A percentile compares a stretch with the other conserved stretches of the same genome.
Evolutionary conservation across 345 rosid genomes (phyloP).

Genomic region (Viola odorata): DNA sequence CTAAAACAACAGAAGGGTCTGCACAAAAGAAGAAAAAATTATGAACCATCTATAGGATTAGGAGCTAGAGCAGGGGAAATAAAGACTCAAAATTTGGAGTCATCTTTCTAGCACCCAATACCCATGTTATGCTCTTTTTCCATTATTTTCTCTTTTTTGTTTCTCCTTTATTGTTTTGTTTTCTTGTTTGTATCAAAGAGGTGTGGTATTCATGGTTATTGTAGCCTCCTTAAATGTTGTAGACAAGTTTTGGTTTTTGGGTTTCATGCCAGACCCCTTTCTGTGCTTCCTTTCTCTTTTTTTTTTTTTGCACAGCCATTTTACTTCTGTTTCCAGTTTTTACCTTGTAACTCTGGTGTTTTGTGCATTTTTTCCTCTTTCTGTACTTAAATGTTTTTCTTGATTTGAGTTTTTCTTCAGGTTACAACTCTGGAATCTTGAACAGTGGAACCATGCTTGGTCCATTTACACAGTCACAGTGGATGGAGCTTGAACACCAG

Average conservation of each 20-base stretch:
- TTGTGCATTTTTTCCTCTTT: background rate
- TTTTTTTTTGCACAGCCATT: background rate
- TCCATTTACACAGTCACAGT: constrained; percentile 65
- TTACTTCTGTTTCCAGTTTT: background rate
- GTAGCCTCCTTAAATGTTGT: constrained; percentile 21
- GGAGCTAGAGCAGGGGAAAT: background rate
- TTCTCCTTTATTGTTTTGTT: background rate
- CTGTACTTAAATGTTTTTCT: background rate
- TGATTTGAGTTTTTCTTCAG: constrained; percentile 26
- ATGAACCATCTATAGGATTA: background rate
- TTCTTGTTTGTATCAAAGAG: constrained; percentile 11
- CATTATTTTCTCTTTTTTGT: background rate
- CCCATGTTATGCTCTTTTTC: no score
- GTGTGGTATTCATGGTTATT: constrained; percentile 12
- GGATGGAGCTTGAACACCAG: constrained; percentile 95
- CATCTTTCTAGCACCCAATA: background rate
- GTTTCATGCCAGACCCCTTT: constrained; percentile 7
- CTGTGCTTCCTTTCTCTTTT: background rate
- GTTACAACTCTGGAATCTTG: constrained; percentile 29
- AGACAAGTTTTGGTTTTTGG: constrained; percentile 14
- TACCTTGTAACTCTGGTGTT: constrained; percentile 5
- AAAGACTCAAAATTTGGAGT: background rate
- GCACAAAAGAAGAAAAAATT: constrained; percentile 15
- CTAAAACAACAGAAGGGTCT: constrained; percentile 10
- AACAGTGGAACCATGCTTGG: constrained; percentile 39